Evolutionary conservation across 1,284 basidiomycete species (phyloP).

Genomic region (Volvariella surrecta): DNA sequence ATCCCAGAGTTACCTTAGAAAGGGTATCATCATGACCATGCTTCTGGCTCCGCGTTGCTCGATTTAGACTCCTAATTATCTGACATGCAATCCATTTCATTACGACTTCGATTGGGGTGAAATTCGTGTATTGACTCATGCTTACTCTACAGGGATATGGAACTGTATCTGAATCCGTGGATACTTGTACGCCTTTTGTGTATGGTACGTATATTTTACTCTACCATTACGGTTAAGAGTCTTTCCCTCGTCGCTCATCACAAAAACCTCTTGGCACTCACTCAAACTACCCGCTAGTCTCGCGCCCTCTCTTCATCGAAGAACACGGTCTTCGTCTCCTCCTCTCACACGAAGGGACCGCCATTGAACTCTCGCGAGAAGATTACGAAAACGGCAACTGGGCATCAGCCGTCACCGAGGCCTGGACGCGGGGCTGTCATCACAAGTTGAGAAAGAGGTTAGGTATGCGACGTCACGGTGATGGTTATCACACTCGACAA

Average conservation of each 20-base stretch:
- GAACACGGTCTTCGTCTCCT: conserved; percentile 65
- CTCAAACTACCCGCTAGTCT: conserved; percentile 34
- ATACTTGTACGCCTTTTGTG: conserved; percentile 64
- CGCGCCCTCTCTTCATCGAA: conserved; percentile 70
- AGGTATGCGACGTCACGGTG: too few species aligned
- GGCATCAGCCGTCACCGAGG: conserved; percentile 47
- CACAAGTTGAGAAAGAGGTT: conserved; percentile 37
- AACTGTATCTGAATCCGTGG: conserved; percentile 65
- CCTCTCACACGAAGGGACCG: conserved; percentile 51
- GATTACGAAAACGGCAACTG: conserved; percentile 66
- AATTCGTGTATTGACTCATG: not conserved
- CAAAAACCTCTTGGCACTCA: too few species aligned
- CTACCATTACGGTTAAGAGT: conserved; percentile 1
- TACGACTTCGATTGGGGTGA: too few species aligned
- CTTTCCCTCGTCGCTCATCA: too few species aligned
- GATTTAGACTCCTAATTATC: too few species aligned
- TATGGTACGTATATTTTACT: conserved; percentile 37
- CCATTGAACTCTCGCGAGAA: conserved; percentile 53
- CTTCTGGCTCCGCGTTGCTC: conserved; percentile 1
- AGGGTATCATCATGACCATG: too few species aligned
- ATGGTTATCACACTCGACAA: conserved; percentile 12
- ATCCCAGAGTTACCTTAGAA: too few species aligned
- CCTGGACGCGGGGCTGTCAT: conserved; percentile 38
- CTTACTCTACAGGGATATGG: conserved; percentile 49
- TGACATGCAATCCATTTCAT: too few species aligned